Conservation (phyloP, 768 basidiomycete species). For the Exidia glandulosa region DNA sequence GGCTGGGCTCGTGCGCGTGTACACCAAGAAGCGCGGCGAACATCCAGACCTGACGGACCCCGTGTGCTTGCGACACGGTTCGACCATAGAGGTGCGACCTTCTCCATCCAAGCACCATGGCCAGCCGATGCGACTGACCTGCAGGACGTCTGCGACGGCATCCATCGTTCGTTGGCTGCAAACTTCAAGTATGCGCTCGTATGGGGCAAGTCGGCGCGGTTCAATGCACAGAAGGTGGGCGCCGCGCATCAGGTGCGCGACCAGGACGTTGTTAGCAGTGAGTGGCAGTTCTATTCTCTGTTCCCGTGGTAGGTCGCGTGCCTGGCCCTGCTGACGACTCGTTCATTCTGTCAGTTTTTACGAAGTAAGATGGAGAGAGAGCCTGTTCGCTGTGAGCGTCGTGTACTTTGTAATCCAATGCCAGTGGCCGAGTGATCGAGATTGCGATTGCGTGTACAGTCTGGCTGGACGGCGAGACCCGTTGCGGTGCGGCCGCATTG, state of each 20-base stretch:
- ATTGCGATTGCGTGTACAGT: not conserved
- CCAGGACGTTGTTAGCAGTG: constrained; percentile 83
- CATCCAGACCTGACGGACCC: constrained; percentile 89
- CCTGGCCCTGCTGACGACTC: constrained; percentile 4
- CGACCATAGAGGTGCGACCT: constrained; percentile 69
- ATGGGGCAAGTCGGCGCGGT: constrained; percentile 35
- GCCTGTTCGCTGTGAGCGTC: not conserved
- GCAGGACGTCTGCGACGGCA: constrained; percentile 82
- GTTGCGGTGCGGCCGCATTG: not conserved
- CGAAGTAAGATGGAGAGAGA: constrained; percentile 15
- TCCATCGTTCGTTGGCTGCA: constrained; percentile 77
- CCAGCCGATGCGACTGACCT: not conserved
- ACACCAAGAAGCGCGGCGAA: constrained; percentile 95
- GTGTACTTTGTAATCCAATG: not conserved
- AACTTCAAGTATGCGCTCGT: constrained; percentile 94
- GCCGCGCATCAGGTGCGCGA: constrained; percentile 63
- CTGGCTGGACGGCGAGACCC: not conserved
- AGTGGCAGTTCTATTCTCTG: constrained; percentile 19
- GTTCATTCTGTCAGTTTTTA: constrained; percentile 21
- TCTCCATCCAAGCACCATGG: not conserved
- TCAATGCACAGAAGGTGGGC: constrained; percentile 63
- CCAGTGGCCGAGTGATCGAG: not conserved
- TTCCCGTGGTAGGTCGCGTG: no score
- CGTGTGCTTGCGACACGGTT: constrained; percentile 80
- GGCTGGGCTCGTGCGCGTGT: constrained; percentile 77